phyloP scores from a whole-genome alignment of 768 basidiomycete genomes.

The Trametes villosa region DNA sequence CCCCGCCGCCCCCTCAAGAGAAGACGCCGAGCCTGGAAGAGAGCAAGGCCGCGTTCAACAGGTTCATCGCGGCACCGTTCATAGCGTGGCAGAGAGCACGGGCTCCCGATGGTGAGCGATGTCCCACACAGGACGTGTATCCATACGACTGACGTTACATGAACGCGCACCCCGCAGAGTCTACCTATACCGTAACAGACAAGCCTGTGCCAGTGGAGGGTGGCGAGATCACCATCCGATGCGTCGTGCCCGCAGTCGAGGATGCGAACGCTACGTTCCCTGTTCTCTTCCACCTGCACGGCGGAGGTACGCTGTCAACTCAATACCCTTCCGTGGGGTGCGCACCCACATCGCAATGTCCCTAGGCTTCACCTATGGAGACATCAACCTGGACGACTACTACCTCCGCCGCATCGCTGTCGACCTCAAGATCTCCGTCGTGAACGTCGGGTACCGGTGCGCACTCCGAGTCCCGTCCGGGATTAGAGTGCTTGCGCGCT shows the following conservation, averaged over 20 bases:
- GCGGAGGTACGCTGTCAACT: constrained; percentile 11
- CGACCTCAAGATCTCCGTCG: constrained; percentile 24
- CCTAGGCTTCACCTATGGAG: constrained; percentile 15
- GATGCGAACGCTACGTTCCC: constrained; percentile 6
- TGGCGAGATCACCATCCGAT: constrained; percentile 8
- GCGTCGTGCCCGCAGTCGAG: not conserved
- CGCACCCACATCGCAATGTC: too few species aligned
- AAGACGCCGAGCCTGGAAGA: too few species aligned
- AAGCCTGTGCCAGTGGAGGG: too few species aligned
- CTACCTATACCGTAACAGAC: too few species aligned
- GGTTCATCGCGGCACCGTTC: too few species aligned
- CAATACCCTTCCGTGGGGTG: not conserved
- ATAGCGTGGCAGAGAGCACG: too few species aligned
- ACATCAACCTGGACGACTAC: constrained; percentile 26
- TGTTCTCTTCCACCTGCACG: constrained; percentile 14
- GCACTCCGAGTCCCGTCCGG: not conserved
- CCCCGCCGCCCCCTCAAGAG: too few species aligned
- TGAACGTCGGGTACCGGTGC: constrained; percentile 25
- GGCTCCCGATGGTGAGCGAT: not conserved
- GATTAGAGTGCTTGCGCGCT: too few species aligned
- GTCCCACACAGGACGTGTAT: not conserved
- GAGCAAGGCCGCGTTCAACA: too few species aligned
- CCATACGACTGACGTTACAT: not conserved
- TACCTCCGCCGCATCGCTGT: constrained; percentile 23
- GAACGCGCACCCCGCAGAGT: not conserved